Base-by-base conservation (phyloP, 2,329 filamentous ascomycete species). In the Paecilomyces sp. region DNA sequence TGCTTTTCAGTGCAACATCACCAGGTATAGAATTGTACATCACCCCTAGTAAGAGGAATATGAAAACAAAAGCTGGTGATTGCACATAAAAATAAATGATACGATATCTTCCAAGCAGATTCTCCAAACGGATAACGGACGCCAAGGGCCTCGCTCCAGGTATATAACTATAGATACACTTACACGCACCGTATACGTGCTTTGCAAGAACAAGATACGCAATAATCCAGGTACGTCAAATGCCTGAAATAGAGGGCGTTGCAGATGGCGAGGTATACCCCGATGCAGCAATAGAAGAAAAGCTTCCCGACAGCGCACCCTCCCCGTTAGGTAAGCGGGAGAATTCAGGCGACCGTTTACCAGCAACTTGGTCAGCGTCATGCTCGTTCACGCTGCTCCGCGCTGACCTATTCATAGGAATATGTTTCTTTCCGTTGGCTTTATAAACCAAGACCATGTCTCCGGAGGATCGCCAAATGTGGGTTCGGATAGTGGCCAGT, bases 391-490 rank as follows among this genome's bases (percentile, higher is more conserved):
- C 64, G 11, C 58, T 58, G 13, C 61, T 65, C 1, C 62, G 61
- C 22, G 62, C 57, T 28, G 65, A 60, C 7, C 62, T 63, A 11
- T 67, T 67, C 11, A 71, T 64, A 15, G 66, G 70, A 33, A 80
- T 76, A 58, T 74, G 68, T 61, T 91, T 93, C 69, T 85, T 86
- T n/a, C 92, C 92, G 67, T 97, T 99, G 57, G 89, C 83, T 71
- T 92, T 95, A 81, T 99, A 99, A 70, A 91, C 85, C 56, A 99
- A 80, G 57, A 96, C 77, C 64, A 99, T 89, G 75, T 99, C 94
- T 67, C 89, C 92, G n/a, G 91, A 91, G 52, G 90, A 91, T 68
- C 95, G 91, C 94, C 94, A 99, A 58, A 97, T 82, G 70, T 96
- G 92, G 2, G 92, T 88, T 33, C 93, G 88, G 52, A 99, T 86